Evolutionary conservation across 345 rosid species (phyloP).

Genomic region (Brassica carinata): DNA sequence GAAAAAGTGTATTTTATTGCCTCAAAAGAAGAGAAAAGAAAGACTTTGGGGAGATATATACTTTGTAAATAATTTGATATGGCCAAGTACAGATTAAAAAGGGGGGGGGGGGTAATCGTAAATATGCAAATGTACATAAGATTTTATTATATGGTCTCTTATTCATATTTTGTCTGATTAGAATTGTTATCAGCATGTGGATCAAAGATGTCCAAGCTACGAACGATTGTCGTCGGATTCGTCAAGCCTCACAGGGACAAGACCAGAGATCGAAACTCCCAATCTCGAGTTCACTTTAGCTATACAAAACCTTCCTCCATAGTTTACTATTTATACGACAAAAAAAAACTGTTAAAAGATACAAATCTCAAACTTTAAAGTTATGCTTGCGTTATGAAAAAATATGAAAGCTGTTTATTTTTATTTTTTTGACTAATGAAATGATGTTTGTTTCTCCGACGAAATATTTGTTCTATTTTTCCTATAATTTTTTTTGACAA

Average conservation of each 20-base stretch:
- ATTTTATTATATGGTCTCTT: neutral
- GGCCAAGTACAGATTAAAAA: neutral
- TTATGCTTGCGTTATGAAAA: neutral
- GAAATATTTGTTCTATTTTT: neutral
- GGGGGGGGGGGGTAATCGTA: no score
- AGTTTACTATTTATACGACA: constrained; percentile 2
- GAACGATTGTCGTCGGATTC: constrained; percentile 38
- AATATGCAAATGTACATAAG: neutral
- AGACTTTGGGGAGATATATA: neutral
- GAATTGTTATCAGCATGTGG: constrained; percentile 12
- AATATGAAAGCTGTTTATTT: neutral
- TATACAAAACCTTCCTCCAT: constrained; percentile 30
- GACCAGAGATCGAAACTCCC: constrained; percentile 32
- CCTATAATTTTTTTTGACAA: neutral
- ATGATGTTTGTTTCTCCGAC: neutral
- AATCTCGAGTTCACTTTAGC: constrained; percentile 43
- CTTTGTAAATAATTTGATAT: neutral
- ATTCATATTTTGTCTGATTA: neutral
- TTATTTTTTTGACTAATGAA: neutral
- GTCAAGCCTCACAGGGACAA: constrained; percentile 37
- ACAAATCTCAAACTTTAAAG: constrained; percentile 8
- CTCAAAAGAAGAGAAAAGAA: constrained; percentile 38
- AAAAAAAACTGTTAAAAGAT: neutral
- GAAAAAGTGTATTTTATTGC: neutral
- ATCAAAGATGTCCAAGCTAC: constrained; percentile 35